Conservation (phyloP, 192 early-diverging fungal genomes). For the Gorgonomyces haynaldii region DNA sequence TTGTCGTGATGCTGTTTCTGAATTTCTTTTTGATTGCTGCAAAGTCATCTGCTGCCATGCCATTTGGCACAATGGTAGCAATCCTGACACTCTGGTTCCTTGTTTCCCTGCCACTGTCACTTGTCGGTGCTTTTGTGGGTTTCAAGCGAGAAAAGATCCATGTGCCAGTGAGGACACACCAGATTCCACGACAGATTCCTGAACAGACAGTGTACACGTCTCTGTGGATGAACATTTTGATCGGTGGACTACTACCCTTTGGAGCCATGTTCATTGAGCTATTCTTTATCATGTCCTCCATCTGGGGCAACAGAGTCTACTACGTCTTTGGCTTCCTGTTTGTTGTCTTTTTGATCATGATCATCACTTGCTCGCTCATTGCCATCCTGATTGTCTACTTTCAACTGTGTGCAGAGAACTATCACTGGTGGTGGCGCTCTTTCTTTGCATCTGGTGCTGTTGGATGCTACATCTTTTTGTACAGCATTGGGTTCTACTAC, state of each 20-base stretch:
- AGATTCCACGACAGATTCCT: slow-evolving; percentile 87
- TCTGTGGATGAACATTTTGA: too few species aligned
- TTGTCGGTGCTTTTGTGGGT: slow-evolving; percentile 82
- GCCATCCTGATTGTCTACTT: slow-evolving; percentile 49
- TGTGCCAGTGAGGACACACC: slow-evolving; percentile 79
- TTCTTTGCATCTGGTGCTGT: slow-evolving; percentile 68
- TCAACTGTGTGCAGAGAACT: slow-evolving; percentile 43
- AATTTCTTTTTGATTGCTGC: slow-evolving; percentile 81
- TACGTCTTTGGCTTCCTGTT: slow-evolving; percentile 51
- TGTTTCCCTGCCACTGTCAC: slow-evolving; percentile 64
- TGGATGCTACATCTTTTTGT: slow-evolving; percentile 68
- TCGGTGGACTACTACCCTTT: slow-evolving; percentile 61
- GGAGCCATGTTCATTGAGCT: slow-evolving; percentile 56
- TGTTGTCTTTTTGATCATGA: slow-evolving; percentile 42
- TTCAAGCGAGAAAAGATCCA: slow-evolving; percentile 60
- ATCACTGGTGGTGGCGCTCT: slow-evolving; percentile 70
- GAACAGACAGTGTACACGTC: slow-evolving; percentile 62
- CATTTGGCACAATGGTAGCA: slow-evolving; percentile 74
- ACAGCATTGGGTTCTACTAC: slow-evolving; percentile 63
- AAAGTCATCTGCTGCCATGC: slow-evolving; percentile 80
- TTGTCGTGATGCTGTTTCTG: slow-evolving; percentile 53
- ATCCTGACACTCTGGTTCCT: slow-evolving; percentile 70
- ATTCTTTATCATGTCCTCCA: slow-evolving; percentile 45
- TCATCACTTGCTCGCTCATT: slow-evolving; percentile 43
- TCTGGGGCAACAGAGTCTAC: slow-evolving; percentile 45